These are phyloP conservation scores for Suhomyces canberraensis DNA, from an alignment of 805 yeast species.

Conservation along the genomic window DNA sequence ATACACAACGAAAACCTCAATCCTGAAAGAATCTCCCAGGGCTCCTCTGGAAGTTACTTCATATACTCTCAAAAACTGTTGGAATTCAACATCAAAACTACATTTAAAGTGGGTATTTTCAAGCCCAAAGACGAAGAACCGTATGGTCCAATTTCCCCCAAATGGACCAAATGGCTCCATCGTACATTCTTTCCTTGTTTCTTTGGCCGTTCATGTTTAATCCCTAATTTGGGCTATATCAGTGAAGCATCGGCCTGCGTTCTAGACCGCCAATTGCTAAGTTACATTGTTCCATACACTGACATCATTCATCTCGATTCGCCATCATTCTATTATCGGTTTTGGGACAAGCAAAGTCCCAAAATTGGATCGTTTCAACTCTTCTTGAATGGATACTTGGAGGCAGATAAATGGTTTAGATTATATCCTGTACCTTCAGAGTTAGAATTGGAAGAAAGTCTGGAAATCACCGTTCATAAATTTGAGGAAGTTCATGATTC, in stretches of 20 bases:
- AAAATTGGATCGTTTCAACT: conserved; percentile 69
- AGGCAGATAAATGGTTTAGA: conserved; percentile 58
- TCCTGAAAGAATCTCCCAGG: conserved; percentile 57
- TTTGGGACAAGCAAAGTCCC: conserved; percentile 44
- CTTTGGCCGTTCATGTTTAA: conserved; percentile 69
- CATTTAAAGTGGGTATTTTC: conserved; percentile 53
- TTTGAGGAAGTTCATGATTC: conserved; percentile 3
- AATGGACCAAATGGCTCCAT: conserved; percentile 79
- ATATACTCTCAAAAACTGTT: conserved; percentile 17
- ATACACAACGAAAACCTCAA: conserved; percentile 41
- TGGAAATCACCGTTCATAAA: conserved; percentile 16
- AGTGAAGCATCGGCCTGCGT: conserved; percentile 70
- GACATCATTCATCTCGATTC: conserved; percentile 52
- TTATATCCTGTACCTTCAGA: conserved; percentile 53
- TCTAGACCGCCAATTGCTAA: conserved; percentile 57
- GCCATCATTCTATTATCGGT: conserved; percentile 49
- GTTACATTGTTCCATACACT: conserved; percentile 64
- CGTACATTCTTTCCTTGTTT: conserved; percentile 73
- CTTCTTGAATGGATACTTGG: conserved; percentile 54
- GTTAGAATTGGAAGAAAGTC: conserved; percentile 2
- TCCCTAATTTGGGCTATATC: conserved; percentile 69
- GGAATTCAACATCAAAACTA: conserved; percentile 5
- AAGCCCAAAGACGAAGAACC: conserved; percentile 83
- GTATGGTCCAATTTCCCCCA: conserved; percentile 73
- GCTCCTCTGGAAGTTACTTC: conserved; percentile 72